Evolutionary conservation across 2,329 filamentous ascomycete genomes (phyloP), one percentile per base, ranked within the genome.

Genomic region (Torrubiella hemipterigena): DNA sequence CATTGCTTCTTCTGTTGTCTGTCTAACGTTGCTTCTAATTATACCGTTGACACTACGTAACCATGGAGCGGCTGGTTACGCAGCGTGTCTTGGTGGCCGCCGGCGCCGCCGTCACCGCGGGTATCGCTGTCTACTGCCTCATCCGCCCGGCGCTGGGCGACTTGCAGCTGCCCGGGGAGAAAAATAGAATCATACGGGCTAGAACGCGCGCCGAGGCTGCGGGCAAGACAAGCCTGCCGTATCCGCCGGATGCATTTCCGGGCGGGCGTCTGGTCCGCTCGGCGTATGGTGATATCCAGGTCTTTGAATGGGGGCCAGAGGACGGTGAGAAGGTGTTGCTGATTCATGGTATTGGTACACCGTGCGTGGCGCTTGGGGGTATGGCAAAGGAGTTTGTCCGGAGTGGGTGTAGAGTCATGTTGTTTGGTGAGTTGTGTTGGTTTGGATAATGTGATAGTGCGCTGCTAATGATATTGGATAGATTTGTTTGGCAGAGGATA

Each of bases 291-390:
- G 71, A 59, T 5, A 70, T 83, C 38, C 63, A 77, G 27, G 76
- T 83, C 4, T 89, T 85, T 49, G 85, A 93, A 60, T 91, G 78
- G 69, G 85, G 85, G 0, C 80, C 81, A 0, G 66, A 73, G 36
- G 58, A 67, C 21, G 83, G 82, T 2, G 67, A 73, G 17, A 85
- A 77, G 46, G 74, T 89, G 2, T 57, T 93, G 11, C 58, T 93
- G 17, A 56, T 93, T 12, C 85, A 89, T 51, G 85, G 85, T 5
- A 87, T 91, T 45, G 81, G 75, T 30, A 91, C 83, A 6, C 84
- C 85, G 1, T 77, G 75, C 38, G 60, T 87, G 29, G 68, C 81
- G 0, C 56, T 89, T 13, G 75, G 73, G 3, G 65, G 70, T 25
- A 50, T 91, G 21, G 80, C 79, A 11, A 63, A 73, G 47, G 69